Evolutionary conservation across 805 yeast species (phyloP).

Genomic region (Starmerella sirachaensis): DNA sequence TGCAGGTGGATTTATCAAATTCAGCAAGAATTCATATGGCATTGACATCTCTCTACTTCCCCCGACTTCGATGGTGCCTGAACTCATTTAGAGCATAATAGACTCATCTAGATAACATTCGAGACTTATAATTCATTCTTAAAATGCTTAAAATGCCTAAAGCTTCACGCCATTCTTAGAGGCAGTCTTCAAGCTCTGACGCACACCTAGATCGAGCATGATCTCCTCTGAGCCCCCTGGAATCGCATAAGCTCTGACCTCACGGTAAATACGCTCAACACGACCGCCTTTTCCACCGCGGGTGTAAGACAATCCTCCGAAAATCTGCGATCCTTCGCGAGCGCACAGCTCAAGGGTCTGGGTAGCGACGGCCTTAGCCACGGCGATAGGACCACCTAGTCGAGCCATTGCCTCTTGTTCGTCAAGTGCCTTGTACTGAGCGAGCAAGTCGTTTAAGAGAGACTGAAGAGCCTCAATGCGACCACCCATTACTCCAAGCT

Average conservation of each 20-base stretch:
- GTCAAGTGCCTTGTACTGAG: conserved; percentile 27
- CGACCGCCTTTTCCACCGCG: conserved; percentile 35
- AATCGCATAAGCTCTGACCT: conserved; percentile 35
- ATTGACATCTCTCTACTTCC: too few relatives aligned
- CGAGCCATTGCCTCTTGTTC: conserved; percentile 30
- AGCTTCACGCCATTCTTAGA: conserved; percentile 12
- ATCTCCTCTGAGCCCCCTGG: conserved; percentile 38
- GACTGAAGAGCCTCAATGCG: conserved; percentile 32
- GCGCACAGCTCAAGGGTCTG: conserved; percentile 35
- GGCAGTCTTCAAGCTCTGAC: conserved; percentile 30
- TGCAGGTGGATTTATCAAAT: too few relatives aligned
- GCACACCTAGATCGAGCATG: conserved; percentile 33
- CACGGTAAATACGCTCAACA: conserved; percentile 35
- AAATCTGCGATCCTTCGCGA: conserved; percentile 35
- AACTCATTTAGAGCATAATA: too few relatives aligned
- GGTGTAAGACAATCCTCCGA: conserved; percentile 34
- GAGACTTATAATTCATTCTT: not conserved
- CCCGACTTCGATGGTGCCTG: too few relatives aligned
- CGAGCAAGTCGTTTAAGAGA: conserved; percentile 30
- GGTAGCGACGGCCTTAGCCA: conserved; percentile 32
- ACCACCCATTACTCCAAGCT: conserved; percentile 33
- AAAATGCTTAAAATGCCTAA: not conserved
- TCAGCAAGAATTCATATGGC: too few relatives aligned
- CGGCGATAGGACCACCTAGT: conserved; percentile 35
- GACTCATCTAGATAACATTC: not conserved